Conservation (phyloP, 768 basidiomycete genomes). For the Xerocomellus intermedius region DNA sequence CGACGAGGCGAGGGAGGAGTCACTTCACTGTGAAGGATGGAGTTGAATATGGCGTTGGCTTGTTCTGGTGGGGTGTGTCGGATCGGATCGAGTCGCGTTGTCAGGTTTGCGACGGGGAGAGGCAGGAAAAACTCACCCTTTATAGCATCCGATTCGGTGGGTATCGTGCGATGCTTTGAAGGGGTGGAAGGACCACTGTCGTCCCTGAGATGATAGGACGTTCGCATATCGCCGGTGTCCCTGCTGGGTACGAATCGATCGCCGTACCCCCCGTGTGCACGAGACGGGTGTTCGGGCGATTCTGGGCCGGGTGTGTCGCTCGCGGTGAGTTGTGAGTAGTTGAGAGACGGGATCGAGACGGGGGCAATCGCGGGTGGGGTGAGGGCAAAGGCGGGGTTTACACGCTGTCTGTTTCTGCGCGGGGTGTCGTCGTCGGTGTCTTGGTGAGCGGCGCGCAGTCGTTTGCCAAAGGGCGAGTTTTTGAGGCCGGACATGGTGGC, state of each 20-base stretch:
- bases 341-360: slow-evolving; percentile 54
- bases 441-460: slow-evolving; percentile 69
- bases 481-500: slow-evolving; percentile 67
- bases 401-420: slow-evolving; percentile 49
- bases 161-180: slow-evolving; percentile 61
- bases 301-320: slow-evolving; percentile 50
- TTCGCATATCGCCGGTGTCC: slow-evolving; percentile 58
- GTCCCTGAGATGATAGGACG: slow-evolving; percentile 59
- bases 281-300: slow-evolving; percentile 35
- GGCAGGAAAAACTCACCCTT: slow-evolving; percentile 49
- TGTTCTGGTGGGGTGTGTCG: slow-evolving; percentile 52
- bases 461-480: slow-evolving; percentile 83
- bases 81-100: slow-evolving; percentile 13
- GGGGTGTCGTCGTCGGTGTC: slow-evolving; percentile 55
- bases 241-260: slow-evolving; percentile 66
- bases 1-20: slow-evolving; percentile 66
- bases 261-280: slow-evolving; percentile 42
- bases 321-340: slow-evolving; percentile 49
- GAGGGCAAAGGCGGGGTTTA: slow-evolving; percentile 54
- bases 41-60: slow-evolving; percentile 79
- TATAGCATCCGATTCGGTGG: slow-evolving; percentile 71
- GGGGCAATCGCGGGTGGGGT: slow-evolving; percentile 33
- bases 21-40: slow-evolving; percentile 75
- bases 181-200: slow-evolving; percentile 56
- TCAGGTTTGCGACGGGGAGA: background rate